Evolutionary conservation across 352 stramenopile genomes (phyloP).

Genomic region (Globisporangium barbulae): DNA sequence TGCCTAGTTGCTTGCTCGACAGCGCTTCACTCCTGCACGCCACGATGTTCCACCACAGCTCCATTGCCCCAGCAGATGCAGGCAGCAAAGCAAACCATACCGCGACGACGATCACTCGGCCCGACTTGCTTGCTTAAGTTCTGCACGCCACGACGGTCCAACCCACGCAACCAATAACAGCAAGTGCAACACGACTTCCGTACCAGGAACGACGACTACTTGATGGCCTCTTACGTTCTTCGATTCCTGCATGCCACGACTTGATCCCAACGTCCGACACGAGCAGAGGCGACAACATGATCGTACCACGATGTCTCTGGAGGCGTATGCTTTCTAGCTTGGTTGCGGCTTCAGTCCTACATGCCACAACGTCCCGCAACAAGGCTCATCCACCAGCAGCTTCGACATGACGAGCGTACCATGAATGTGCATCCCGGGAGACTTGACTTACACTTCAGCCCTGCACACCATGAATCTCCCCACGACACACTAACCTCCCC

Average conservation of each 20-base stretch:
- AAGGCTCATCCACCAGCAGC: neutral
- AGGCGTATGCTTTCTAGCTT: neutral
- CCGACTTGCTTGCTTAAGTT: too few species aligned
- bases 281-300: neutral
- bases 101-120: too few species aligned
- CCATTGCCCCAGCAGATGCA: neutral
- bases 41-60: neutral
- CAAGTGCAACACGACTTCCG: too few species aligned
- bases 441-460: neutral
- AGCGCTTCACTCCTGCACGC: neutral
- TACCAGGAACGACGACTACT: too few species aligned
- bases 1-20: neutral
- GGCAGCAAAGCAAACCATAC: neutral
- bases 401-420: neutral
- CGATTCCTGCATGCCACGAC: neutral
- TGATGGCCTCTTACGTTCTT: too few species aligned
- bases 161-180: too few species aligned
- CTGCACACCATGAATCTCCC: neutral
- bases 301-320: neutral
- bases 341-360: neutral
- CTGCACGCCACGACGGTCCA: too few species aligned
- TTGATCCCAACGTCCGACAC: neutral
- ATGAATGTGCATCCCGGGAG: neutral
- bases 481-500: neutral
- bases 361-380: neutral